Evolutionary conservation across 768 basidiomycete genomes (phyloP), one percentile per base, ranked within the genome.

Genomic region (Coprinopsis sp.): DNA sequence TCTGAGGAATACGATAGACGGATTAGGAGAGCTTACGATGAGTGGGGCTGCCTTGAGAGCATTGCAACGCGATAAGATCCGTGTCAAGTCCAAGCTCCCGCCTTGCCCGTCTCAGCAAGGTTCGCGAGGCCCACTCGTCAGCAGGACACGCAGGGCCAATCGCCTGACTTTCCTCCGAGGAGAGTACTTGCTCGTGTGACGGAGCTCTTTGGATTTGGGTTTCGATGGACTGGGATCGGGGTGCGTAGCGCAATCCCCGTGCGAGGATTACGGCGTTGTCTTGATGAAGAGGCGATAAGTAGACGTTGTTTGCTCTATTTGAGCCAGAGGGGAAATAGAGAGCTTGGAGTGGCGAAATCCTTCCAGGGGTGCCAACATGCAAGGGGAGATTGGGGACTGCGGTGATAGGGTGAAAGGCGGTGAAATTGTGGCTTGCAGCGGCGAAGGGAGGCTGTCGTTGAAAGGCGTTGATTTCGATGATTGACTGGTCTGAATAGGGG

Each of bases 291-390:
- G 39, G 40, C 29, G 40, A 41, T 29, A 42, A 5, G 33, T 49
- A 49, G 22, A 49, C 40, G 13, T 18, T 39, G 13, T 42, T 40
- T n/a, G n/a, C n/a, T n/a, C 2, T 29, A 31, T 36, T 49, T 30
- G 22, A 22, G 34, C 14, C n/a, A 24, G 23, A 23, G 40, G 6
- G 47, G 25, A 8, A 33, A 19, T 13, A 38, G 16, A 12, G 40
- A 43, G 31, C 47, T 43, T 11, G 38, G 37, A 14, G 24, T 36
- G 2, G 31, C 31, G 14, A 28, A 42, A 42, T 6, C 19, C 38
- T 18, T 12, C 21, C 34, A 19, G 21, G 8, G 34, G 21, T 36
- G 8, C 33, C 25, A 24, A 18, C 34, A 23, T 37, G 19, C 23
- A 40, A 8, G 23, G 27, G 18, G 16, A 19, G 24, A 43, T 30